phyloP scores from a whole-genome alignment of 2,329 filamentous ascomycete species.

The Trichoderma lentiforme region DNA sequence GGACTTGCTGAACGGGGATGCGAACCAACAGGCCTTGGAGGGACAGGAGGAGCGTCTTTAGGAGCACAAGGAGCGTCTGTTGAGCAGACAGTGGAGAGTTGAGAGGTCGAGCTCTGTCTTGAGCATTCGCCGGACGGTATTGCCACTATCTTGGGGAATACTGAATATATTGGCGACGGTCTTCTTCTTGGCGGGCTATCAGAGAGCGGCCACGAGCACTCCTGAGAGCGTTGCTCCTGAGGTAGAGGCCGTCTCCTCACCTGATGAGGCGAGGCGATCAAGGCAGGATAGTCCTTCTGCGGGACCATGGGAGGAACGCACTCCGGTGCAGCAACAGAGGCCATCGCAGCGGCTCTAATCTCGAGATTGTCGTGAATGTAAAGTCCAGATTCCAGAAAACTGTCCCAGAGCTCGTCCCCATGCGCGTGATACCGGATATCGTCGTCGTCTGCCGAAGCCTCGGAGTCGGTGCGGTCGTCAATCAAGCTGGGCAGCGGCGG shows the following conservation, averaged over 20 bases:
- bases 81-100: conserved; percentile 30
- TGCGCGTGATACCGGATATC: conserved; percentile 48
- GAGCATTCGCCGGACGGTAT: conserved; percentile 29
- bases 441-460: conserved; percentile 50
- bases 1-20: neutral
- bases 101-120: conserved; percentile 25
- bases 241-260: conserved; percentile 12
- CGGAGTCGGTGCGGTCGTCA: conserved; percentile 50
- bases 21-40: neutral
- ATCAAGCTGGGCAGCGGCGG: conserved; percentile 46
- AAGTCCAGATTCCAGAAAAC: conserved; percentile 40
- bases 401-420: conserved; percentile 49
- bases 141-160: conserved; percentile 39
- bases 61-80: neutral
- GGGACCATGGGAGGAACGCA: conserved; percentile 18
- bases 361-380: neutral
- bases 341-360: neutral
- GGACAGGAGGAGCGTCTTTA: neutral
- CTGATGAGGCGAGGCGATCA: conserved; percentile 31
- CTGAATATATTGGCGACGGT: conserved; percentile 37
- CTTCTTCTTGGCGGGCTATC: conserved; percentile 20
- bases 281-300: conserved; percentile 32
- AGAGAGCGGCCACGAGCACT: conserved; percentile 10
- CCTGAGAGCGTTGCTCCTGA: neutral
- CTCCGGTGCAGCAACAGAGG: neutral